phyloP scores from a whole-genome alignment of 495 filamentous ascomycete species.

The Parathielavia hyrcaniae region DNA sequence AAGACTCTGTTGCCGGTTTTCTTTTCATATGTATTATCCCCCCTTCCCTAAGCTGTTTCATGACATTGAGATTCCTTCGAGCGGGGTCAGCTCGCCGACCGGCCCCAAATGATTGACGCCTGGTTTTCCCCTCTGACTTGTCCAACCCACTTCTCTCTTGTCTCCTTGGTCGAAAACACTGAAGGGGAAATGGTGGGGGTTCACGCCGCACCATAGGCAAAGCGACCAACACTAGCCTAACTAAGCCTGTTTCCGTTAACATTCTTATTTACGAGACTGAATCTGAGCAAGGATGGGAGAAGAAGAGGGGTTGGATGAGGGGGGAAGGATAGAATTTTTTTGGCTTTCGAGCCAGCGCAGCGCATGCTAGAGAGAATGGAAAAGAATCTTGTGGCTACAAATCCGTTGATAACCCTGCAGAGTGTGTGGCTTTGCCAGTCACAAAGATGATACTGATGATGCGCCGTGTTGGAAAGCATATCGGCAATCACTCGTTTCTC shows the following conservation, averaged over 20 bases:
- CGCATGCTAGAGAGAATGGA: too few species aligned
- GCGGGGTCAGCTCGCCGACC: background rate
- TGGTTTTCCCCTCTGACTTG: too few species aligned
- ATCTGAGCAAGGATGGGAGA: conserved; percentile 3
- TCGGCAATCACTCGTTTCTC: conserved; percentile 5
- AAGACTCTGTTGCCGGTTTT: too few species aligned
- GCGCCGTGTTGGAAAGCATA: background rate
- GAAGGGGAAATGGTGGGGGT: conserved; percentile 1
- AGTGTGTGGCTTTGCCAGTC: conserved; percentile 1
- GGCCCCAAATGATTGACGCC: conserved; percentile 6
- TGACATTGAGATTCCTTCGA: too few species aligned
- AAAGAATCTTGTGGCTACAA: too few species aligned
- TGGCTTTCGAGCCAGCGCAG: background rate
- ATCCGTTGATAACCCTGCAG: background rate
- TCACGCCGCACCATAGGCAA: background rate
- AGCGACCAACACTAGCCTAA: background rate
- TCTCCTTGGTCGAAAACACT: background rate
- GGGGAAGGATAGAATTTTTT: too few species aligned
- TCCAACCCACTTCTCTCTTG: background rate
- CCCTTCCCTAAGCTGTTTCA: too few species aligned
- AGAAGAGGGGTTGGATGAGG: too few species aligned
- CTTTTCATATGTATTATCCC: too few species aligned
- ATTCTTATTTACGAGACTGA: background rate
- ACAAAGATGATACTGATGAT: too few species aligned
- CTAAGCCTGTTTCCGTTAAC: conserved; percentile 9